A percentile compares a stretch with the other conserved stretches of the same genome.
phyloP scores from a whole-genome alignment of 371 early-diverging fungal species.

The Mucor mucedo region DNA sequence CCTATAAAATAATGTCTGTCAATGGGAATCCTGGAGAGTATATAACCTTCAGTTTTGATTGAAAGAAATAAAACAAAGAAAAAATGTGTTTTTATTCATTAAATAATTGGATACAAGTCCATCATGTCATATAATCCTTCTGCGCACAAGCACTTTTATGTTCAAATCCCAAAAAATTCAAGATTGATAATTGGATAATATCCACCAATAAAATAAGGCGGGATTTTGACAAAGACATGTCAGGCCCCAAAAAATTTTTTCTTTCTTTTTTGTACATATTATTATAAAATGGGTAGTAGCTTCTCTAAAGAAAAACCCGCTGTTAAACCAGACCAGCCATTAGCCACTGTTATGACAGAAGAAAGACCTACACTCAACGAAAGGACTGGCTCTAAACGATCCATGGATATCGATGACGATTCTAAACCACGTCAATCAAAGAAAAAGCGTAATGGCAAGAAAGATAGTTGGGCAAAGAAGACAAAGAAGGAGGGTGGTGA shows the following conservation, averaged over 20 bases:
- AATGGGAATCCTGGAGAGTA: too few species aligned
- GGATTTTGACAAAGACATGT: too few species aligned
- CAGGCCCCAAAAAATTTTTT: too few species aligned
- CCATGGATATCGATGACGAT: neutral
- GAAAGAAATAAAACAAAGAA: too few species aligned
- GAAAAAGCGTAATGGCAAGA: constrained; percentile 8
- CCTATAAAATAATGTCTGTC: too few species aligned
- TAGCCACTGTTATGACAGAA: neutral
- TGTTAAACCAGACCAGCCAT: neutral
- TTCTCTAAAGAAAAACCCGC: constrained; percentile 3
- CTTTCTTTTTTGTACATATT: neutral
- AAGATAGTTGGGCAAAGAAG: neutral
- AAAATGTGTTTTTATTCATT: too few species aligned
- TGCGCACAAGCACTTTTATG: too few species aligned
- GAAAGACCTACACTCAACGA: neutral
- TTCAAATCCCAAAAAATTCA: too few species aligned
- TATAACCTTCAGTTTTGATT: too few species aligned
- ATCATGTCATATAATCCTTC: too few species aligned
- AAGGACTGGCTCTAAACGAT: constrained; percentile 4
- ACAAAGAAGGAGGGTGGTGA: neutral
- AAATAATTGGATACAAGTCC: too few species aligned
- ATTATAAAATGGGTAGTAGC: neutral
- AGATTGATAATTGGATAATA: neutral
- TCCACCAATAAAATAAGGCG: neutral
- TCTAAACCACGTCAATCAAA: neutral